A percentile compares a stretch with the other conserved stretches of the same genome.
These are phyloP conservation scores for Arthrobotrys pseudoclavata DNA, from an alignment of 2,329 filamentous ascomycete species.

Conservation along the genomic window DNA sequence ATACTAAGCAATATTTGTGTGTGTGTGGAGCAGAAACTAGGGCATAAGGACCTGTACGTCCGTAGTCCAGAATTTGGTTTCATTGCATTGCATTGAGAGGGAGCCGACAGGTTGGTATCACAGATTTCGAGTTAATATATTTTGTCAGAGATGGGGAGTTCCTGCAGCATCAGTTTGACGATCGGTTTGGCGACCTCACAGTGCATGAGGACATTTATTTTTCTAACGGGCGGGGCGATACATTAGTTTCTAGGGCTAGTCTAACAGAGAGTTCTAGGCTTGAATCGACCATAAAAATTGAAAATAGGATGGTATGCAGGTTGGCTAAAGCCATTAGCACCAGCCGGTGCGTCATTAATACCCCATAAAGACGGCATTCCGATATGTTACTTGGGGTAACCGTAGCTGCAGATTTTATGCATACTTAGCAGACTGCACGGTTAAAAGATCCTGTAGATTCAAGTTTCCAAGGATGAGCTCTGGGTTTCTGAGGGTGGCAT, in stretches of 20 bases:
- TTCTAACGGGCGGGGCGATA: slow-evolving; percentile 28
- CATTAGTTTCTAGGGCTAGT: slow-evolving; percentile 25
- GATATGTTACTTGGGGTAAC: background rate
- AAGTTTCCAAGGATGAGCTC: slow-evolving; percentile 5
- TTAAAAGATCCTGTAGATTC: slow-evolving; percentile 1
- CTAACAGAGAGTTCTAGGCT: background rate
- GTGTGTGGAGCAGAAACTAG: slow-evolving; percentile 36
- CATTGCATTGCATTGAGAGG: slow-evolving; percentile 29
- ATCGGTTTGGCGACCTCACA: slow-evolving; percentile 9
- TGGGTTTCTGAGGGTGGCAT: slow-evolving; percentile 6
- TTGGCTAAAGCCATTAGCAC: background rate
- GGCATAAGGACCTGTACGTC: slow-evolving; percentile 20
- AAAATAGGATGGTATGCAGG: background rate
- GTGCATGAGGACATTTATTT: slow-evolving; percentile 34
- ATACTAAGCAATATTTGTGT: slow-evolving; percentile 38
- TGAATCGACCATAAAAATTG: slow-evolving; percentile 4
- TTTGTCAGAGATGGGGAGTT: slow-evolving; percentile 17
- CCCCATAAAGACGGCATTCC: slow-evolving; percentile 19
- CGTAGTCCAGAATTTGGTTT: slow-evolving; percentile 24
- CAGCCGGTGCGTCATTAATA: slow-evolving; percentile 33
- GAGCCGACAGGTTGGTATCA: slow-evolving; percentile 30
- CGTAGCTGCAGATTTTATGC: background rate
- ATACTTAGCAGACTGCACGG: background rate
- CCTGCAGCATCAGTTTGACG: slow-evolving; percentile 21
- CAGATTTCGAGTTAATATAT: slow-evolving; percentile 40